Evolutionary conservation across 2,329 filamentous ascomycete genomes (phyloP).

Genomic region (Aspergillus vadensis): DNA sequence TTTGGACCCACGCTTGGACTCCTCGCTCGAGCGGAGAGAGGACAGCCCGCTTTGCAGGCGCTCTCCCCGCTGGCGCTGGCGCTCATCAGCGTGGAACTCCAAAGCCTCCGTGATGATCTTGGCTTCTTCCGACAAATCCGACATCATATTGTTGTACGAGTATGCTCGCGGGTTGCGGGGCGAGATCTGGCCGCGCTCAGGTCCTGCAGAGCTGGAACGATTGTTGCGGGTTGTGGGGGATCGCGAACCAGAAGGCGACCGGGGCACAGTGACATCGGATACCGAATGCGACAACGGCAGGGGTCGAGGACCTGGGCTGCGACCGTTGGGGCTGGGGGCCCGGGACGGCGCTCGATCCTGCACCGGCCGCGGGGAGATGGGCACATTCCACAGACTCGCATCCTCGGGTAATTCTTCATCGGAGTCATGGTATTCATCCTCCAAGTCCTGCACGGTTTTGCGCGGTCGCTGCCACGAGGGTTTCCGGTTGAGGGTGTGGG

Average conservation of each 20-base stretch:
- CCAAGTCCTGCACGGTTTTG: slow-evolving; percentile 51
- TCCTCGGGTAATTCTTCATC: slow-evolving; percentile 55
- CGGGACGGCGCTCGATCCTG: slow-evolving; percentile 45
- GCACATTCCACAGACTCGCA: slow-evolving; percentile 54
- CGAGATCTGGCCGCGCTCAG: slow-evolving; percentile 44
- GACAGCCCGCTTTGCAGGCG: slow-evolving; percentile 48
- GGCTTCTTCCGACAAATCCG: slow-evolving; percentile 62
- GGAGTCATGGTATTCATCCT: slow-evolving; percentile 54
- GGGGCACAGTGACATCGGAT: slow-evolving; percentile 27
- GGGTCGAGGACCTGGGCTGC: slow-evolving; percentile 42
- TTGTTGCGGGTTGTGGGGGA: slow-evolving; percentile 36
- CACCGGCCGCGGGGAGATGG: slow-evolving; percentile 49
- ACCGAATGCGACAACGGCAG: slow-evolving; percentile 46
- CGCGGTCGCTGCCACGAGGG: slow-evolving; percentile 47
- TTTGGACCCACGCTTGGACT: slow-evolving; percentile 41
- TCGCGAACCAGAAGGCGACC: slow-evolving; percentile 21
- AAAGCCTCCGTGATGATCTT: slow-evolving; percentile 61
- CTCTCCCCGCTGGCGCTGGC: slow-evolving; percentile 48
- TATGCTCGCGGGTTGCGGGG: slow-evolving; percentile 52
- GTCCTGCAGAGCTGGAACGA: slow-evolving; percentile 44
- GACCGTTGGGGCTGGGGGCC: slow-evolving; percentile 45
- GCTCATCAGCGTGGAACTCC: slow-evolving; percentile 58
- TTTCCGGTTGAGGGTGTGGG: slow-evolving; percentile 34
- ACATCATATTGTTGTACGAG: slow-evolving; percentile 61
- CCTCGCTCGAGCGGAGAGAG: slow-evolving; percentile 40